A percentile compares a stretch with the other conserved stretches of the same genome.
Conservation (phyloP, 2,329 filamentous ascomycete genomes). For the Pyrenophora seminiperda region DNA sequence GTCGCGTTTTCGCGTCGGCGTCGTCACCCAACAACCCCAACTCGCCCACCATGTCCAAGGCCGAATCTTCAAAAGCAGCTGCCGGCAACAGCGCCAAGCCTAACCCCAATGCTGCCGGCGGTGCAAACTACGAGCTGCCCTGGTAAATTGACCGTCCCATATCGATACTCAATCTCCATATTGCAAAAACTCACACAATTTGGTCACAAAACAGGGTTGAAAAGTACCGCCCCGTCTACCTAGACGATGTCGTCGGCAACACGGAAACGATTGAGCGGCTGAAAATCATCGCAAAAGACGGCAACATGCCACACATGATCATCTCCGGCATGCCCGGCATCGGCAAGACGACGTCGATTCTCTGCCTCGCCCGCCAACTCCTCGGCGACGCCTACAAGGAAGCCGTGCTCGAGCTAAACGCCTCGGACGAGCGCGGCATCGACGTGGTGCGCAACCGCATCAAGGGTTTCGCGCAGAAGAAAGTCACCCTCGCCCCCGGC, state of each 20-base stretch:
- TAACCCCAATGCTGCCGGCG: slow-evolving; percentile 47
- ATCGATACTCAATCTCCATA: background rate
- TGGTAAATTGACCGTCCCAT: slow-evolving; percentile 60
- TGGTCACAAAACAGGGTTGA: slow-evolving; percentile 98
- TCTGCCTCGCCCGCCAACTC: slow-evolving; percentile 90
- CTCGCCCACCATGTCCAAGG: slow-evolving; percentile 51
- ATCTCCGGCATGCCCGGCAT: slow-evolving; percentile 99
- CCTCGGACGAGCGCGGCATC: slow-evolving; percentile 94
- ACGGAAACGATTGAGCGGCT: slow-evolving; percentile 95
- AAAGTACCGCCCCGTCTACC: slow-evolving; percentile 92
- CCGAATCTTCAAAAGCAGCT: slow-evolving; percentile 57
- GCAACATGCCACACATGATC: slow-evolving; percentile 99
- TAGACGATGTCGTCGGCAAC: slow-evolving; percentile 97
- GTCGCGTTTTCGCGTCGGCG: slow-evolving; percentile 33
- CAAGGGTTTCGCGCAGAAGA: slow-evolving; percentile 98
- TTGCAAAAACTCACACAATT: slow-evolving; percentile 17
- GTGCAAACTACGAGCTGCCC: slow-evolving; percentile 73
- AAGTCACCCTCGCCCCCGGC: slow-evolving; percentile 89
- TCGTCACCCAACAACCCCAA: slow-evolving; percentile 20
- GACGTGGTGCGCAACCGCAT: slow-evolving; percentile 97
- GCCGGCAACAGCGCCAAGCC: slow-evolving; percentile 51
- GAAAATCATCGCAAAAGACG: slow-evolving; percentile 97
- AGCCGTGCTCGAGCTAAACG: slow-evolving; percentile 94
- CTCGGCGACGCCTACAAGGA: slow-evolving; percentile 95
- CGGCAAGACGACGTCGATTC: slow-evolving; percentile 94